These are phyloP conservation scores for Phialophora chinensis DNA, from an alignment of 2,329 filamentous ascomycete species.

Conservation along the genomic window DNA sequence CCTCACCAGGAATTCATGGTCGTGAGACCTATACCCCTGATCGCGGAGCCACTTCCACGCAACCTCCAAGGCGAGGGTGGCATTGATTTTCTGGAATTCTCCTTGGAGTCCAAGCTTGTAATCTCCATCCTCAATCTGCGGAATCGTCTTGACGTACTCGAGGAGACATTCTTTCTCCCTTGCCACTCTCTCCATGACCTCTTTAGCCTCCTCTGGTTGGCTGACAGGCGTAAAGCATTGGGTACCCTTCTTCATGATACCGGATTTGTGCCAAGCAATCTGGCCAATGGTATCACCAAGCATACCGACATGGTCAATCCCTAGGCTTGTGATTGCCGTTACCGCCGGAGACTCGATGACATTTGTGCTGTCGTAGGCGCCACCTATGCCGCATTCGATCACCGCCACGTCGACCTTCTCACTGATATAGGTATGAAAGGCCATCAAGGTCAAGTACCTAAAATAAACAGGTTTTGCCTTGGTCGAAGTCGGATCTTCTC, in stretches of 20 bases:
- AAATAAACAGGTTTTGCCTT: conserved; percentile 86
- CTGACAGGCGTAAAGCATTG: conserved; percentile 69
- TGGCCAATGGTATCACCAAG: conserved; percentile 78
- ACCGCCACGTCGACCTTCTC: conserved; percentile 80
- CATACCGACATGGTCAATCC: conserved; percentile 83
- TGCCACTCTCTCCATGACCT: conserved; percentile 63
- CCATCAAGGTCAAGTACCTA: conserved; percentile 86
- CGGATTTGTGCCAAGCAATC: conserved; percentile 92
- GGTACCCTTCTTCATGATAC: conserved; percentile 75
- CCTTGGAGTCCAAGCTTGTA: conserved; percentile 65
- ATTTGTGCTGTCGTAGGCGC: conserved; percentile 92
- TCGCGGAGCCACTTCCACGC: conserved; percentile 50
- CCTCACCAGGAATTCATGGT: conserved; percentile 22
- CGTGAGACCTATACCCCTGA: conserved; percentile 42
- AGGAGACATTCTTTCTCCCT: conserved; percentile 57
- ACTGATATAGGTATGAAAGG: conserved; percentile 78
- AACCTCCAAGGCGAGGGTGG: conserved; percentile 63
- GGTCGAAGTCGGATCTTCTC: conserved; percentile 57
- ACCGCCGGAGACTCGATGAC: conserved; percentile 73
- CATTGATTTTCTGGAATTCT: conserved; percentile 68
- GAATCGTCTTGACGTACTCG: conserved; percentile 52
- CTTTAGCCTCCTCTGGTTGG: conserved; percentile 55
- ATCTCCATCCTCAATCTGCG: conserved; percentile 50
- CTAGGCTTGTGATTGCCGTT: conserved; percentile 77
- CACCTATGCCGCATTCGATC: conserved; percentile 92